Base-by-base conservation (phyloP, 345 rosid species). In the Clausena lansium region DNA sequence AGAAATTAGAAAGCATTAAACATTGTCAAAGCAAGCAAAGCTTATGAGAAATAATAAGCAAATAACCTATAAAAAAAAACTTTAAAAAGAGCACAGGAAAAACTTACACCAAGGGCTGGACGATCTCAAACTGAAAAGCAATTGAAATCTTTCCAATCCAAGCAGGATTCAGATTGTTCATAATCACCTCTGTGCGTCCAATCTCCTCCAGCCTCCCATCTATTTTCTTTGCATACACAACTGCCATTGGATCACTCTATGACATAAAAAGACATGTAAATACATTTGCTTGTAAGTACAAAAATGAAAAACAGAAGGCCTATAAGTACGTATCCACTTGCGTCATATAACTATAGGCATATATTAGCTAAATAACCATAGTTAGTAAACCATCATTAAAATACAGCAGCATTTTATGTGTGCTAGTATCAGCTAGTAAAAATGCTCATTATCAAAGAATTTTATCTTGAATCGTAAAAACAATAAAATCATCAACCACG, bases 161-260 rank as follows among this genome's bases (percentile, higher is more conserved):
- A 54, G 83, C 74, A 77, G 98, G 98, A 81, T 89, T 86, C 76
- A 93, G 84, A 78, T 50, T 80, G 76, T 95, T 95, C 58, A 88
- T 71, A 64, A 93, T 83, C 69, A 93, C 98, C 86, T 95, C 98
- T 25, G 98, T 91, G 19, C 92, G 93, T 60, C 97, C 97, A 82
- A 95, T 84, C 86, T 95, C 98, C 81, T 90, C 90, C 36, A 95
- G 86, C 30, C 28, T 74, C 71, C 97, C 97, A 78, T 93, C 90
- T 35, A 27, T 74, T 82, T 87, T 93, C 83, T 79, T 91, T 62
- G 81, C 38, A 73, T 89, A 93, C 39, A 87, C 80, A 86, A 91
- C 89, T 71, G 84, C 86, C 94, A 93, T 87, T 1, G 98, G 97
- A 78, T 95, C 98, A 83, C 98, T 95, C 98, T 93, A 76, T 80